Base-by-base conservation (phyloP, 371 early-diverging fungal species). In the Apophysomyces sp. region DNA sequence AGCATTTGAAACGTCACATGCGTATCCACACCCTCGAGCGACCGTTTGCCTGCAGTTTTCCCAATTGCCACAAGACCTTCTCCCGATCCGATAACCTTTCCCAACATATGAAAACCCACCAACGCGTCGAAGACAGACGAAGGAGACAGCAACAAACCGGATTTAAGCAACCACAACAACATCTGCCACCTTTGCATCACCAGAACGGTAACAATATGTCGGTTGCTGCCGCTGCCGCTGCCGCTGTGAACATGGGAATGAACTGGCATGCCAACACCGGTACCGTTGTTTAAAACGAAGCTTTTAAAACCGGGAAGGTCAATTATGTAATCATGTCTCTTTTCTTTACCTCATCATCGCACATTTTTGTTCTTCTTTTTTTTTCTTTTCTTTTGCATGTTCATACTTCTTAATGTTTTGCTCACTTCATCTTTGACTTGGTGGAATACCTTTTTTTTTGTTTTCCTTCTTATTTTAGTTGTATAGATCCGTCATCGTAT, bases 1-100 rank as follows among this genome's bases (percentile, higher is more conserved):
- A 96, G 67, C 95, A 96, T 71, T 69, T 96, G 44, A 92, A 93
- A 57, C 81, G 98, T n/a, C 96, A 96, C 67, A 82, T 89, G 79
- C 89, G 93, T 28, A 91, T 89, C 26, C 96, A 95, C 71, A 92
- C 93, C 15, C 76, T 90, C 55, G 91, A 91, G 61, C 80, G 87
- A 26, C 92, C 92, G 9, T 92, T 90, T 69, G 77, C 84, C 21
- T 92, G 93, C 66, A 79, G 76, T 2, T 77, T 78, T 31, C 80
- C 80, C 30, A 85, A 77, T 7, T 95, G 95, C 77, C 79, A 82
- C 56, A 93, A 93, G 67, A 81, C 80, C 15, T 94, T 94, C 69
- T 88, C 92, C 0, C 80, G 94, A 31, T 89, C 87, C 34, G 94
- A 94, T 65, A 89, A 89, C 51, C 73, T 86, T 39, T 81, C 83